Evolutionary conservation across 1,284 basidiomycete genomes (phyloP), one percentile per base, ranked within the genome.

Genomic region (Trametes hirsuta): DNA sequence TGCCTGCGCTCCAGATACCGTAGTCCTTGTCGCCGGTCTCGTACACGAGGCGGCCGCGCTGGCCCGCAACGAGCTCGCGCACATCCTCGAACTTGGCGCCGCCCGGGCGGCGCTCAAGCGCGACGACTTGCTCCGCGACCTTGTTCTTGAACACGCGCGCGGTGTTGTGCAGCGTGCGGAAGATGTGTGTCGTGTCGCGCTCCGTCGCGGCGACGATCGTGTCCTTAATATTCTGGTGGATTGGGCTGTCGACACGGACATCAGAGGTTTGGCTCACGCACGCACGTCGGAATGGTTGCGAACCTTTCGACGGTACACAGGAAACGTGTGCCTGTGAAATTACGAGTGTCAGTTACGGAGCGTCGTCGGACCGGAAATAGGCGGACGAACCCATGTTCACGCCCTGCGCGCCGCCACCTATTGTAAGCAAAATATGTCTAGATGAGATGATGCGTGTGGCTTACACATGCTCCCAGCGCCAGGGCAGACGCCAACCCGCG

Each of bases 21-120:
- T 88, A 87, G 65, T 98, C 93, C 0, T 86, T 78, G 69, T 97
- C 94, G 14, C 95, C 95, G 5, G 75, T 82, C 72, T 94, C 92
- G 74, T 95, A 97, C 8, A 97, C 95, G 54, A 82, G 68, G 62
- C 84, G 83, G 14, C 93, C 94, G 54, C 93, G 80, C 15, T 81
- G 81, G 30, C 95, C 95, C 2, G 92, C 86, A 10, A 97, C 95
- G 49, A 97, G 83, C 42, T 94, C 86, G 30, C 85, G 81, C 18
- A 96, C 68, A 35, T 98, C 95, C 69, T 93, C 86, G 69, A 98
- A 97, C 75, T 96, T 89, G 53, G 91, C 93, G 6, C 94, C 93
- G 42, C 87, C 90, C 0, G 91, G 89, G 53, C 89, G 82, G 15
- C 81, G 80, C 77, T 97, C 95, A 48, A 95, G 82, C 15, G 82